These are phyloP conservation scores for Aspergillus phoenicis DNA, from an alignment of 2,329 filamentous ascomycete species.

Conservation along the genomic window DNA sequence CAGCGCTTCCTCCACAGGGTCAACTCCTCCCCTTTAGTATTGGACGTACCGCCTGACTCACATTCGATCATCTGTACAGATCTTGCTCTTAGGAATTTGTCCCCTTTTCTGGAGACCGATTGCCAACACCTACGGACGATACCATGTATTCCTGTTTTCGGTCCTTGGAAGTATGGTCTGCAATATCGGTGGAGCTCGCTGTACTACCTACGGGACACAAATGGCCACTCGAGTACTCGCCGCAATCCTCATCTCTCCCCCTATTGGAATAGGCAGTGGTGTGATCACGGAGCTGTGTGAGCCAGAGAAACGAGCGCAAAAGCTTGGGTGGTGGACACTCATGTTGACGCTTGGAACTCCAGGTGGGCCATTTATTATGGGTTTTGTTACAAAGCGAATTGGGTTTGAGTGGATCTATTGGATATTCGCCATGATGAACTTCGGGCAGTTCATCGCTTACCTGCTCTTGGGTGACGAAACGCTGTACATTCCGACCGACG, in stretches of 20 bases:
- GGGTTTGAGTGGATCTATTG: conserved; percentile 62
- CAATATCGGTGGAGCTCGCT: conserved; percentile 57
- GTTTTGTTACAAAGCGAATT: conserved; percentile 51
- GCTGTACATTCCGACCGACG: conserved; percentile 49
- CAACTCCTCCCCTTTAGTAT: no score
- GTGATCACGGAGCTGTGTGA: conserved; percentile 59
- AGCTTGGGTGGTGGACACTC: conserved; percentile 57
- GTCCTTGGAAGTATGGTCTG: conserved; percentile 50
- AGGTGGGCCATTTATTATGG: conserved; percentile 35
- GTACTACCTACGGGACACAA: conserved; percentile 52
- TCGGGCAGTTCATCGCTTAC: conserved; percentile 56
- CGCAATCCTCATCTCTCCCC: conserved; percentile 56
- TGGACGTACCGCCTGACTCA: not conserved
- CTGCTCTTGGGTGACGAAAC: conserved; percentile 57
- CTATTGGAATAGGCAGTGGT: conserved; percentile 55
- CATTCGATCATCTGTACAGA: conserved; percentile 30
- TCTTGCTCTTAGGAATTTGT: conserved; percentile 54
- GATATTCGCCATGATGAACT: conserved; percentile 60
- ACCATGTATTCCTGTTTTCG: conserved; percentile 56
- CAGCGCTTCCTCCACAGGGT: not conserved
- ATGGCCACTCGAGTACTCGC: conserved; percentile 53
- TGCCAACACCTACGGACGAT: conserved; percentile 55
- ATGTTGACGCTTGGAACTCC: conserved; percentile 54
- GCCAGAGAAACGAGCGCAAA: conserved; percentile 52
- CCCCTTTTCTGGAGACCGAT: conserved; percentile 60